phyloP scores from a whole-genome alignment of 306 rosid species.

The Corylus avellana region DNA sequence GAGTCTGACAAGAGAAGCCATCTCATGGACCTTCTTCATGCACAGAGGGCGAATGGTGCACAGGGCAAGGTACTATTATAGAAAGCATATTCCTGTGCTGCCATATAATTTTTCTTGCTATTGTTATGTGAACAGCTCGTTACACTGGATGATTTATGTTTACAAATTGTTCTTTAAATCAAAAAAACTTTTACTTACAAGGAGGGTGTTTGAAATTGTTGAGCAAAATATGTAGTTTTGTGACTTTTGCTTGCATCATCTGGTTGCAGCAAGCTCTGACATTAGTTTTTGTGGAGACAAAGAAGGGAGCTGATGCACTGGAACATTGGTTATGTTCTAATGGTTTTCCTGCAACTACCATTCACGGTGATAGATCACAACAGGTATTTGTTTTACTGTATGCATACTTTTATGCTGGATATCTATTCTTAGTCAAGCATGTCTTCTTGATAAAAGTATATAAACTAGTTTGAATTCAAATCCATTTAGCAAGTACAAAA shows the following conservation, averaged over 20 bases:
- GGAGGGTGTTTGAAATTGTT: background rate
- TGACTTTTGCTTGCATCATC: background rate
- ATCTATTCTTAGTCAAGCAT: background rate
- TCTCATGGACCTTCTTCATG: conserved; percentile 99
- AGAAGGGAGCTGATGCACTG: conserved; percentile 96
- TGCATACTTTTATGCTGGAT: background rate
- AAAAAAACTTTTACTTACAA: background rate
- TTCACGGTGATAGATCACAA: conserved; percentile 93
- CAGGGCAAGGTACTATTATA: conserved; percentile 75
- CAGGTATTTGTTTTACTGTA: conserved; percentile 57
- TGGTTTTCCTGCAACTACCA: conserved; percentile 96
- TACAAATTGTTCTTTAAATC: background rate
- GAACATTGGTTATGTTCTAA: conserved; percentile 80
- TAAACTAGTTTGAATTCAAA: background rate
- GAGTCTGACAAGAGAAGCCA: conserved; percentile 98
- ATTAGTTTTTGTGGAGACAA: conserved; percentile 97
- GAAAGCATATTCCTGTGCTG: background rate
- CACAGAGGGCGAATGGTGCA: conserved; percentile 82
- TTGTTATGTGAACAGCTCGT: background rate
- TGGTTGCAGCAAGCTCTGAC: conserved; percentile 86
- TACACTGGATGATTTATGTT: background rate
- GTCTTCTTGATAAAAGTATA: background rate
- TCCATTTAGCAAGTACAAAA: background rate
- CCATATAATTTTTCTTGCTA: background rate
- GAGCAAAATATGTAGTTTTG: background rate